phyloP scores from a whole-genome alignment of 1,284 basidiomycete genomes.

The Rhizoctonia solani region DNA sequence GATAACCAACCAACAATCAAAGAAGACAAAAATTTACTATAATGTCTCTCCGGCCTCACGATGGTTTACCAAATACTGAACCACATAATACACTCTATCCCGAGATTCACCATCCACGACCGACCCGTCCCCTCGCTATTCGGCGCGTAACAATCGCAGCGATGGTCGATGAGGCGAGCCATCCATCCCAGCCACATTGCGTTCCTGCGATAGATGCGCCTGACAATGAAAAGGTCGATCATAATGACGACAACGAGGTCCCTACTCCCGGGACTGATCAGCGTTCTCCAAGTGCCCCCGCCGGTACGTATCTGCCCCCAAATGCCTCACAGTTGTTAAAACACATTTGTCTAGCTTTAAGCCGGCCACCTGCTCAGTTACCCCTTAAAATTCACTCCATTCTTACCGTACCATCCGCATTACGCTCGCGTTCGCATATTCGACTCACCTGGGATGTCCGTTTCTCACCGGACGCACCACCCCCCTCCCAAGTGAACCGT shows the following conservation, averaged over 20 bases:
- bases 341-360: conserved; percentile 4
- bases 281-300: conserved; percentile 20
- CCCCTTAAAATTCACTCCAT: conserved; percentile 10
- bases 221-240: conserved; percentile 14
- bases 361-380: background rate
- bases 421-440: background rate
- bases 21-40: background rate
- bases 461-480: conserved; percentile 9
- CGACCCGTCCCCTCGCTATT: background rate
- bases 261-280: background rate
- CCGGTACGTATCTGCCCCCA: background rate
- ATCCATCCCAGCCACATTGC: conserved; percentile 12
- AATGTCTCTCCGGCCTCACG: conserved; percentile 22
- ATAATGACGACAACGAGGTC: background rate
- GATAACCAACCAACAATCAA: background rate
- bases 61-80: background rate
- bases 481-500: background rate
- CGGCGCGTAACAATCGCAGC: conserved; percentile 18
- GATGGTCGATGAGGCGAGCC: background rate
- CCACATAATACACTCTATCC: background rate
- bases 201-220: conserved; percentile 2
- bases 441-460: conserved; percentile 22
- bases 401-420: background rate
- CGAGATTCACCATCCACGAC: conserved; percentile 23
- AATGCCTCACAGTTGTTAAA: background rate